Evolutionary conservation across 306 rosid species (phyloP).

Genomic region (Quercus rubra): DNA sequence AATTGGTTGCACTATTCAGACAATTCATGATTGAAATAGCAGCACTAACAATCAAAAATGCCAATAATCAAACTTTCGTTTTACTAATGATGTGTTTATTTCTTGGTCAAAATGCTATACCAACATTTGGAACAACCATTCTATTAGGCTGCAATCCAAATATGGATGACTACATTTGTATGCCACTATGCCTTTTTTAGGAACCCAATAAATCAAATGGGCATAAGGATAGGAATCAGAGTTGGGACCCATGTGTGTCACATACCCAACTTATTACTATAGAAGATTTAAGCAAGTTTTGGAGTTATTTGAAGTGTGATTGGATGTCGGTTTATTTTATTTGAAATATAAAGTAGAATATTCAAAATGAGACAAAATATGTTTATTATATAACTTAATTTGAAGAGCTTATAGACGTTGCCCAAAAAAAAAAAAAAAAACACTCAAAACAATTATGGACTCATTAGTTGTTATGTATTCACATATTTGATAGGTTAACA

Average conservation of each 20-base stretch:
- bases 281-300: no score
- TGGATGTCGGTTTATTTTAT: no score
- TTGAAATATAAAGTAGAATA: no score
- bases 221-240: not conserved
- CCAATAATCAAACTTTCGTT: not conserved
- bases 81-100: not conserved
- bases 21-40: not conserved
- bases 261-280: no score
- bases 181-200: not conserved
- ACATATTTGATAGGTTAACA: no score
- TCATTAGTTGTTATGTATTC: no score
- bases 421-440: no score
- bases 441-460: no score
- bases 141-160: not conserved
- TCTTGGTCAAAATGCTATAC: not conserved
- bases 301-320: no score
- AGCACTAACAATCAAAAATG: not conserved
- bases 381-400: no score
- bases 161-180: not conserved
- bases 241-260: not conserved
- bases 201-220: not conserved
- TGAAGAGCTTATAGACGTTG: no score
- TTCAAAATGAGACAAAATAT: no score
- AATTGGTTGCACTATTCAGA: not conserved
- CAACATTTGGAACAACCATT: not conserved